Conservation (phyloP, 345 rosid species). For the Mercurialis annua region DNA sequence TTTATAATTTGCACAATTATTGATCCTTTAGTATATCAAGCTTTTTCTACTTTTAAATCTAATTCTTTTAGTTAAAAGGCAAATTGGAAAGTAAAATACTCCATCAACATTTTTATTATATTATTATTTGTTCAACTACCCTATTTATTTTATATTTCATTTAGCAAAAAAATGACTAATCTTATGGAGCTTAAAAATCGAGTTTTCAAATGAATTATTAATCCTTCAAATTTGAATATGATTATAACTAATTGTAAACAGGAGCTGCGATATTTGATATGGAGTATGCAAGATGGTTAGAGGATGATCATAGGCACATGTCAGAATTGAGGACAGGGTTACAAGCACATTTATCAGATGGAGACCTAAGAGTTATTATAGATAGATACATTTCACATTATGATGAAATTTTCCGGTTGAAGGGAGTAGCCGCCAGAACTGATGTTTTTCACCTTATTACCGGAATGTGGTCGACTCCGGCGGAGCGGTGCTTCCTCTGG, state of each 20-base stretch:
- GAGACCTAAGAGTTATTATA: slow-evolving; percentile 62
- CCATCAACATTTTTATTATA: background rate
- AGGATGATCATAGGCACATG: slow-evolving; percentile 82
- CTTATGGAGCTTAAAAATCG: too few relatives aligned
- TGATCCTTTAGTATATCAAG: slow-evolving; percentile 4
- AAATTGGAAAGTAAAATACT: background rate
- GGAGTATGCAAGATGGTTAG: slow-evolving; percentile 94
- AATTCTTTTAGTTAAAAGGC: background rate
- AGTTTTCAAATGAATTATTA: too few relatives aligned
- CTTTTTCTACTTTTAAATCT: slow-evolving; percentile 9
- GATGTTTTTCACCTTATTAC: slow-evolving; percentile 86
- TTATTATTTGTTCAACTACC: slow-evolving; percentile 1
- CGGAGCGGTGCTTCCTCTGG: slow-evolving; percentile 98
- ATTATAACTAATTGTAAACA: slow-evolving; percentile 7
- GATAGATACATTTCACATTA: slow-evolving; percentile 80
- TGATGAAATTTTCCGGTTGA: slow-evolving; percentile 79
- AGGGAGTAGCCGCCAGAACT: slow-evolving; percentile 60
- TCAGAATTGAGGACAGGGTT: slow-evolving; percentile 72
- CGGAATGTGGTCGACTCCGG: slow-evolving; percentile 86
- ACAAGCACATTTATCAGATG: slow-evolving; percentile 70
- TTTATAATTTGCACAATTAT: slow-evolving; percentile 10
- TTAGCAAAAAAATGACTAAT: too few relatives aligned
- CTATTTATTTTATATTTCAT: too few relatives aligned
- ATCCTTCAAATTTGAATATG: background rate
- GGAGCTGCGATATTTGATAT: slow-evolving; percentile 90